Percentiles rank a stretch among this genome's conserved stretches.
Evolutionary conservation across 2,329 filamentous ascomycete genomes (phyloP).

Genomic region (Rutstroemia sp.): DNA sequence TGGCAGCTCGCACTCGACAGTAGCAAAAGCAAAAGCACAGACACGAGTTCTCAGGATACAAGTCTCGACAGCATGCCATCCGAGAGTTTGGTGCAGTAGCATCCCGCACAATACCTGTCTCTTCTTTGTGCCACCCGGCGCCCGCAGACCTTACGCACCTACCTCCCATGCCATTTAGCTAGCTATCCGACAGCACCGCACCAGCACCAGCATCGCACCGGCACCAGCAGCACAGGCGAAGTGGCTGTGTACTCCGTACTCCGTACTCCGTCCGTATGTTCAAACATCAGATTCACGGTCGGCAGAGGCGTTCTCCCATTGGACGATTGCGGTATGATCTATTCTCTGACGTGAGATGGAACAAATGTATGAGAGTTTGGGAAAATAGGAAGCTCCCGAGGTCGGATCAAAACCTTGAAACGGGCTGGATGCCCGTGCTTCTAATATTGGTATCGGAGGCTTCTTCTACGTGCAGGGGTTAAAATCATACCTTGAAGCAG

Average conservation of each 20-base stretch:
- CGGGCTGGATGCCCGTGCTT: constrained; percentile 2
- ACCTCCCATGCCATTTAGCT: not conserved
- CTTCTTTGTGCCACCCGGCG: not conserved
- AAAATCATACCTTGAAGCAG: constrained; percentile 6
- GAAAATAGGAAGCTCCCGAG: not conserved
- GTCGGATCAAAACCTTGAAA: not conserved
- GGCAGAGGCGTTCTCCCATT: not conserved
- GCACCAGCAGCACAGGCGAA: no score
- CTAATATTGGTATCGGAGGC: constrained; percentile 1
- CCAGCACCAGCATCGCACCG: no score
- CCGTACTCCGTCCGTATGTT: not conserved
- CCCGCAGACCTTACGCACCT: not conserved
- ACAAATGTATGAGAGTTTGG: not conserved
- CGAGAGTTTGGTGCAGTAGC: not conserved
- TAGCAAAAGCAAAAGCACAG: not conserved
- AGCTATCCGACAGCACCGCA: not conserved
- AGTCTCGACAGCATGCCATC: not conserved
- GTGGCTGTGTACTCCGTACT: no score
- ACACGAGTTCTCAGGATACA: not conserved
- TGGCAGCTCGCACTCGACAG: no score
- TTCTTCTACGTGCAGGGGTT: not conserved
- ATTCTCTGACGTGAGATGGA: constrained; percentile 10
- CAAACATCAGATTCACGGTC: constrained; percentile 1
- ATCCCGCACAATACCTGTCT: not conserved
- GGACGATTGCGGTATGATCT: not conserved